Conservation (phyloP, 495 filamentous ascomycete genomes). For the Podospora pseudoanserina region DNA sequence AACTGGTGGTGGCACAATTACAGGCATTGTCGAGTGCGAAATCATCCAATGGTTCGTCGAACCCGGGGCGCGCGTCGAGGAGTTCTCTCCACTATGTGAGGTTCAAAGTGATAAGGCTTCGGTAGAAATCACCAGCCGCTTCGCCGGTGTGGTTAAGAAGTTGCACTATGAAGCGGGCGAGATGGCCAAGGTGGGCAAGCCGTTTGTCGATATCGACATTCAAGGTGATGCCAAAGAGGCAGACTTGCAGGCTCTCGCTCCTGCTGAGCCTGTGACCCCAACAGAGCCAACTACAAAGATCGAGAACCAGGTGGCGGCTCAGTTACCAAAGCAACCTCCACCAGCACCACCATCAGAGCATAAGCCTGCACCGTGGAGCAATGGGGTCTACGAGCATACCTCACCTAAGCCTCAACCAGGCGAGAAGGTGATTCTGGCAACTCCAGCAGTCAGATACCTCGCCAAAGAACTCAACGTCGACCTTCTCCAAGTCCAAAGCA, state of each 20-base stretch:
- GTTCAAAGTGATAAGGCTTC: constrained; percentile 98
- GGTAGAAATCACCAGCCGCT: constrained; percentile 96
- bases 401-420: constrained; percentile 39
- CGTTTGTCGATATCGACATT: constrained; percentile 76
- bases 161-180: constrained; percentile 93
- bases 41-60: constrained; percentile 99
- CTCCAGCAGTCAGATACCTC: constrained; percentile 87
- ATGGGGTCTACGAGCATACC: background rate
- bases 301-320: background rate
- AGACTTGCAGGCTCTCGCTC: constrained; percentile 18
- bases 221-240: constrained; percentile 49
- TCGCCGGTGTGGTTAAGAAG: constrained; percentile 93
- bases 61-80: constrained; percentile 90
- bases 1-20: background rate
- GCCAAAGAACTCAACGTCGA: constrained; percentile 71
- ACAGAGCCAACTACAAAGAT: background rate
- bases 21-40: constrained; percentile 95
- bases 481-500: constrained; percentile 73
- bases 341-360: constrained; percentile 10
- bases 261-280: constrained; percentile 27
- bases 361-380: constrained; percentile 3
- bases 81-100: constrained; percentile 96
- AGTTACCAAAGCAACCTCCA: constrained; percentile 1
- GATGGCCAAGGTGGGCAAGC: constrained; percentile 89
- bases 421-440: constrained; percentile 66